Base-by-base conservation (phyloP, 768 basidiomycete species). In the Gautieria morchelliformis region DNA sequence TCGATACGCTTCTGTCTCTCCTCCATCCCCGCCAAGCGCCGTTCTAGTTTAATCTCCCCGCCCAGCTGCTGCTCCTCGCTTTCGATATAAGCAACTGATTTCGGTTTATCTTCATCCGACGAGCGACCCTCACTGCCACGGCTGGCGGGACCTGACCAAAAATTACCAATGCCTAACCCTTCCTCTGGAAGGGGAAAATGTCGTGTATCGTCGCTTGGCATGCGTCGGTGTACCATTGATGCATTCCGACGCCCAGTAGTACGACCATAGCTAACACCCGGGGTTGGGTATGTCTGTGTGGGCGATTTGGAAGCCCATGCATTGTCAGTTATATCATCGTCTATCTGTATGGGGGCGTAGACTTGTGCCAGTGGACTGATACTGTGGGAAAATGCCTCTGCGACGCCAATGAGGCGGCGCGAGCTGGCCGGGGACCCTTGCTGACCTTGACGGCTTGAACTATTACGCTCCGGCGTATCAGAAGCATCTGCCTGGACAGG, bases 1-100 rank as follows among this genome's bases (percentile, higher is more conserved):
- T 80, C 78, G 39, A 80, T 79, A 54, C 79, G 69, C 59, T 71
- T 64, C 64, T 81, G 79, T 52, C 69, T 63, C 58, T 66, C 66
- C 58, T 80, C 79, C 27, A 80, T 73, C 33, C 61, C 56, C 11
- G 70, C 69, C 56, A 81, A 63, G 50, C 73, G 66, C 58, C 65
- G 67, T 51, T 65, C 65, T 64, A 71, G 67, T 35, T 62, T 66
- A 5, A 61, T 5, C 61, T 63, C 61, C 20, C 70, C 64, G 33
- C 60, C 68, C 20, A 63, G 67, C 32, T 64, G 65, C 20, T 66
- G 67, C 45, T 64, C 45, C 32, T 47, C 53, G 14, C 33, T 55
- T 14, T 47, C 58, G 8, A 68, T 59, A 56, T 71, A 63, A 51
- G 63, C 63, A 49, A 66, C 69, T 5, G 64, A 65, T 64, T 67